Percentiles rank a stretch among this genome's conserved stretches.
Conservation (phyloP, 805 yeast genomes). For the Ogataea nonfermentans region DNA sequence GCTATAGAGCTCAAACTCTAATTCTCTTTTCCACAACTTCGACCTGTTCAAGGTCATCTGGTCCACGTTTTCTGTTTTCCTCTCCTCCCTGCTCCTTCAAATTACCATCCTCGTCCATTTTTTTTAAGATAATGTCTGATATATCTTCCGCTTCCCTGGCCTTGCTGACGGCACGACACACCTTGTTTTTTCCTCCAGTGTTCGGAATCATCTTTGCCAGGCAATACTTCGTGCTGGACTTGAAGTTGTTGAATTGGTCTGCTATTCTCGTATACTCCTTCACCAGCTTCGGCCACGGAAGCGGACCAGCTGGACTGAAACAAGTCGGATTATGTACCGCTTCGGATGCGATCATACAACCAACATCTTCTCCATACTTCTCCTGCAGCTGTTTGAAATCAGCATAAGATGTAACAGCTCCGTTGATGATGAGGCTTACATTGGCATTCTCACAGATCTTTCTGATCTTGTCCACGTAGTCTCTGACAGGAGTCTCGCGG, state of each 20-base stretch:
- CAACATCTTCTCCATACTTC: conserved; percentile 58
- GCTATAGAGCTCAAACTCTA: conserved; percentile 1
- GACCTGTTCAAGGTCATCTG: conserved; percentile 3
- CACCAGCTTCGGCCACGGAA: conserved; percentile 54
- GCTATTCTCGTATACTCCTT: conserved; percentile 59
- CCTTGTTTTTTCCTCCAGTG: conserved; percentile 33
- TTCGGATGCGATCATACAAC: conserved; percentile 91
- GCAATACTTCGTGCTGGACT: conserved; percentile 79
- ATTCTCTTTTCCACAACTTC: conserved; percentile 11
- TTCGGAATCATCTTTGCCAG: conserved; percentile 70
- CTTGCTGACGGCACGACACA: conserved; percentile 55
- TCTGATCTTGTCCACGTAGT: conserved; percentile 60
- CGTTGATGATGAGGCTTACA: conserved; percentile 79
- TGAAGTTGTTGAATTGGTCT: conserved; percentile 53
- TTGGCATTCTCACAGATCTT: conserved; percentile 57
- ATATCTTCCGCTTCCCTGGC: conserved; percentile 56
- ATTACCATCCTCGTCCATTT: conserved; percentile 38
- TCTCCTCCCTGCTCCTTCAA: conserved; percentile 10
- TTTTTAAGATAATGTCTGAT: conserved; percentile 32
- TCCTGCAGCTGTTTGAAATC: conserved; percentile 55
- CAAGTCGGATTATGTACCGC: conserved; percentile 88
- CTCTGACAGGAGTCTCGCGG: conserved; percentile 76
- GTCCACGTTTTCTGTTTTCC: conserved; percentile 5
- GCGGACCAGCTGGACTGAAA: conserved; percentile 46
- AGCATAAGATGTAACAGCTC: conserved; percentile 55